A percentile compares a stretch with the other conserved stretches of the same genome.
Conservation (phyloP, 2,329 filamentous ascomycete species). For the Davidsoniella virescens region DNA sequence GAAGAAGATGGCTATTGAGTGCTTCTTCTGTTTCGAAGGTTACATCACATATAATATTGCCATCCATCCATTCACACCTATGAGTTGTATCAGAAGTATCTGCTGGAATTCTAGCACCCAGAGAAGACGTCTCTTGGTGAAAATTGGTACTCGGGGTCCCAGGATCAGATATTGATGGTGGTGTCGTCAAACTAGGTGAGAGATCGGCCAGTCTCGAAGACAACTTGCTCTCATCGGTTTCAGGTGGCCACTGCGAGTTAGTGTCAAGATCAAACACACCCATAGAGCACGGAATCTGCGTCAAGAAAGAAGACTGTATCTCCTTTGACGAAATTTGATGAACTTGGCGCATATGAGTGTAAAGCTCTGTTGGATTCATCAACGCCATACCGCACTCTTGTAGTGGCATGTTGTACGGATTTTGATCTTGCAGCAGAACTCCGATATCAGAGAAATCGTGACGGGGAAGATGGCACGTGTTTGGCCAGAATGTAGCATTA, state of each 20-base stretch:
- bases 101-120: not conserved
- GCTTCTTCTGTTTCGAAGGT: conserved; percentile 29
- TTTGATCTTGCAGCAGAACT: conserved; percentile 7
- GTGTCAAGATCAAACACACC: conserved; percentile 7
- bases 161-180: conserved; percentile 1
- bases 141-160: conserved; percentile 1
- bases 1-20: conserved; percentile 39
- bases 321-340: conserved; percentile 11
- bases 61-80: conserved; percentile 8
- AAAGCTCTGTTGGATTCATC: conserved; percentile 10
- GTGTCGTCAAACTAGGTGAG: not conserved
- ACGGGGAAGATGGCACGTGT: conserved; percentile 15
- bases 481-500: conserved; percentile 12
- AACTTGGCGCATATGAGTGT: conserved; percentile 11
- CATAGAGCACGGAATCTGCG: conserved; percentile 10
- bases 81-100: not conserved
- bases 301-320: conserved; percentile 9
- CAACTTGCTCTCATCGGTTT: not conserved
- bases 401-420: conserved; percentile 4
- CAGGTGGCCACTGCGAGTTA: conserved; percentile 8
- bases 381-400: conserved; percentile 14
- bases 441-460: conserved; percentile 13
- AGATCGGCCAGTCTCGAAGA: not conserved
- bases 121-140: not conserved
- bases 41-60: conserved; percentile 19